phyloP scores from a whole-genome alignment of 108 stramenopile genomes.

The Pseudonitzschia pungens region DNA sequence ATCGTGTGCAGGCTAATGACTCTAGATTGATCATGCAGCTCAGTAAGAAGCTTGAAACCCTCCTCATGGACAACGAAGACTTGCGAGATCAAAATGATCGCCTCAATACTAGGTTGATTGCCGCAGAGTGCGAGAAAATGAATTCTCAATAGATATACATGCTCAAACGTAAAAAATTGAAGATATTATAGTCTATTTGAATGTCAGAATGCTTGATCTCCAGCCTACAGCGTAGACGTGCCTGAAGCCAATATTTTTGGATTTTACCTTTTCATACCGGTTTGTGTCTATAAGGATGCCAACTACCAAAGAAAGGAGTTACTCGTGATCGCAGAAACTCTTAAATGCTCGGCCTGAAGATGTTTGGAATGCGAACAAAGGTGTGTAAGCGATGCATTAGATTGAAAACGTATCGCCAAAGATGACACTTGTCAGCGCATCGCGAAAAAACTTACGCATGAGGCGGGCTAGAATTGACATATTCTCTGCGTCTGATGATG shows the following conservation, averaged over 20 bases:
- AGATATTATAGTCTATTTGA: too few species aligned
- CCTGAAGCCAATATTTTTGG: too few species aligned
- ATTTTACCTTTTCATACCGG: too few species aligned
- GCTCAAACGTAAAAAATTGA: too few species aligned
- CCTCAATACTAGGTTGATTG: conserved; percentile 77
- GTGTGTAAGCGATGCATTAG: too few species aligned
- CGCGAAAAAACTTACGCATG: conserved; percentile 38
- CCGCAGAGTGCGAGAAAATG: conserved; percentile 83
- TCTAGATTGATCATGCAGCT: conserved; percentile 91
- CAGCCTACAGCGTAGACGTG: too few species aligned
- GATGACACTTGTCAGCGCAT: too few species aligned
- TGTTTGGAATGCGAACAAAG: neutral
- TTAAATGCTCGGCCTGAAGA: conserved; percentile 24
- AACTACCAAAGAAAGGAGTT: too few species aligned
- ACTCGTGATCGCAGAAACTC: neutral
- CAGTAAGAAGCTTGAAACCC: conserved; percentile 90
- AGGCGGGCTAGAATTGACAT: conserved; percentile 30
- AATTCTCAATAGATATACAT: conserved; percentile 21
- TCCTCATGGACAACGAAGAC: conserved; percentile 92
- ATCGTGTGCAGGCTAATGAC: conserved; percentile 88
- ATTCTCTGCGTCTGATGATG: conserved; percentile 27
- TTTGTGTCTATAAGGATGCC: too few species aligned
- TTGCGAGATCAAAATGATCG: conserved; percentile 87
- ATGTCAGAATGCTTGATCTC: too few species aligned
- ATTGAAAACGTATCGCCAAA: too few species aligned